These are phyloP conservation scores for Dryas integrifolia DNA, from an alignment of 331 rosid genomes.

Conservation along the genomic window DNA sequence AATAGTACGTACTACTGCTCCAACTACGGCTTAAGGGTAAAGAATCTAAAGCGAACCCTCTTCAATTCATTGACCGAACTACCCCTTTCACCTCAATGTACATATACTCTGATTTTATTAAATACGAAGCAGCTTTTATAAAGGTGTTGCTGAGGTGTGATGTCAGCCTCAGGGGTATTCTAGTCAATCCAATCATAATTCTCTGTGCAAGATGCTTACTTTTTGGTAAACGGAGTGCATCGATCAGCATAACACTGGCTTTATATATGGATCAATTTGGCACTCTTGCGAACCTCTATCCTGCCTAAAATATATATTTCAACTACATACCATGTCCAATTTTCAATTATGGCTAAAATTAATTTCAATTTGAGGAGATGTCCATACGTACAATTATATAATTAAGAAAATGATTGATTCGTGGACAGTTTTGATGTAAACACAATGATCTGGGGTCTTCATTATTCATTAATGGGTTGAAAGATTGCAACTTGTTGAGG, in stretches of 20 bases:
- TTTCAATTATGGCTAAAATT: neutral
- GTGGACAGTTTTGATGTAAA: neutral
- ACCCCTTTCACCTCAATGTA: constrained; percentile 35
- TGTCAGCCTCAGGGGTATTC: constrained; percentile 81
- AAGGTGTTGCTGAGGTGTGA: constrained; percentile 77
- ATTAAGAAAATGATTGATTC: constrained; percentile 10
- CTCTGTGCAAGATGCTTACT: constrained; percentile 57
- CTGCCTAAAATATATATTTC: neutral
- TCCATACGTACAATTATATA: neutral
- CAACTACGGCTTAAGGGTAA: neutral
- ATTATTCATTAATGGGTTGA: neutral
- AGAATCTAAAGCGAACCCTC: neutral
- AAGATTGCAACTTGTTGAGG: neutral
- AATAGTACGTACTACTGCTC: neutral
- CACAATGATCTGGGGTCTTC: neutral
- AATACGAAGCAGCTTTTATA: constrained; percentile 72
- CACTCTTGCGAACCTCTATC: constrained; percentile 13
- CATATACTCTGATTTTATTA: constrained; percentile 40
- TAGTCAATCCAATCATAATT: constrained; percentile 52
- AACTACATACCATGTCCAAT: neutral
- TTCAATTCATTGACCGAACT: constrained; percentile 40
- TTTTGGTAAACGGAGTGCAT: constrained; percentile 68
- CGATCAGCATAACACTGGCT: constrained; percentile 37
- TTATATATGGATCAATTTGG: constrained; percentile 36
- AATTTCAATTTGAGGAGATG: neutral